Evolutionary conservation across 352 stramenopile genomes (phyloP).

Genomic region (Globisporangium spiculum): DNA sequence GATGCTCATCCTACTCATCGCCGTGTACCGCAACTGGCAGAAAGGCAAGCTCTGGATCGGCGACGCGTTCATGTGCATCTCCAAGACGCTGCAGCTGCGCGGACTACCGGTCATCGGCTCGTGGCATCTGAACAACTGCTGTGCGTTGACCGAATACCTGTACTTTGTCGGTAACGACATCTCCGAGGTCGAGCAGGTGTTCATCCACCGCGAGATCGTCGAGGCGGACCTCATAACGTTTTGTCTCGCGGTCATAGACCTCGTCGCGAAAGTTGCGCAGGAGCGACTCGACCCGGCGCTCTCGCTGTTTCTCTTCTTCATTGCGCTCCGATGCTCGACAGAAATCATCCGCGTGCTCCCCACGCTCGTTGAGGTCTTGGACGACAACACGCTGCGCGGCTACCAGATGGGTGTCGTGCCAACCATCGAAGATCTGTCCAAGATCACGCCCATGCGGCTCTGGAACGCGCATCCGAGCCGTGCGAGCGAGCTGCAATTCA

Average conservation of each 20-base stretch:
- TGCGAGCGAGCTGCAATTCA: background rate
- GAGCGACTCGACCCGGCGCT: slow-evolving; percentile 36
- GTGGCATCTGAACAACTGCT: slow-evolving; percentile 37
- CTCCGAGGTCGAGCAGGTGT: slow-evolving; percentile 22
- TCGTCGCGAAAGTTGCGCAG: slow-evolving; percentile 27
- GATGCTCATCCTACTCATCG: slow-evolving; percentile 30
- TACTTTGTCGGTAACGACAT: slow-evolving; percentile 26
- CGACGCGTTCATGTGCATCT: slow-evolving; percentile 40
- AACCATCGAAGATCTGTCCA: background rate
- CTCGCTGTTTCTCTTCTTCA: slow-evolving; percentile 27
- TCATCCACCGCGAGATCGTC: slow-evolving; percentile 30
- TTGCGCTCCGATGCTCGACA: slow-evolving; percentile 21
- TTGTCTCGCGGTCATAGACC: slow-evolving; percentile 27
- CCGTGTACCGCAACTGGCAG: slow-evolving; percentile 29
- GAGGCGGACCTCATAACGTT: slow-evolving; percentile 31
- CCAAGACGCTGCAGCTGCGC: slow-evolving; percentile 30
- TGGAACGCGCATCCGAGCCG: slow-evolving; percentile 11
- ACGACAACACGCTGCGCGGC: slow-evolving; percentile 9
- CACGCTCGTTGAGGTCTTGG: background rate
- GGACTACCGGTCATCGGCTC: slow-evolving; percentile 27
- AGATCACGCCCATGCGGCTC: slow-evolving; percentile 16
- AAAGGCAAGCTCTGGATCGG: slow-evolving; percentile 35
- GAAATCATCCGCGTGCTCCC: slow-evolving; percentile 5
- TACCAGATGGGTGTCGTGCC: slow-evolving; percentile 8
- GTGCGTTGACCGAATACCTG: slow-evolving; percentile 31